Conservation (phyloP, 108 stramenopile species). For the Skeletonema menzelii region DNA sequence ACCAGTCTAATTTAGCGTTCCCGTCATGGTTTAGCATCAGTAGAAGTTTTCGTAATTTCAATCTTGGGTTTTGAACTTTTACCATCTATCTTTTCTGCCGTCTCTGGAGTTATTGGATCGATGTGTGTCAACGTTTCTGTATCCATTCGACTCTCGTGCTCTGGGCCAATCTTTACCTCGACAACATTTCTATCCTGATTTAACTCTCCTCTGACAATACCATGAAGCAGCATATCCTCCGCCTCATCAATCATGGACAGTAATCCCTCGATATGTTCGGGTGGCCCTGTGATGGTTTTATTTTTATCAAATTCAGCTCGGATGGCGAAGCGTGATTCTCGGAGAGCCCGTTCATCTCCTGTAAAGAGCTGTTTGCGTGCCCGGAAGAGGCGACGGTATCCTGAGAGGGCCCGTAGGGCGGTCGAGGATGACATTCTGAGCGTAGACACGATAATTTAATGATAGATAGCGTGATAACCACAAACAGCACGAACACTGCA, state of each 20-base stretch:
- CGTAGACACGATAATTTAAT: neutral
- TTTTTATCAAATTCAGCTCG: conserved; percentile 74
- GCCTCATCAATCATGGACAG: conserved; percentile 85
- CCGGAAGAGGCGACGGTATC: conserved; percentile 78
- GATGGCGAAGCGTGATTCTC: conserved; percentile 68
- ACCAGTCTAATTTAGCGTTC: neutral
- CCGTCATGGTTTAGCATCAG: neutral
- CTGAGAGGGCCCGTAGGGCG: conserved; percentile 58
- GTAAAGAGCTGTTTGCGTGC: conserved; percentile 72
- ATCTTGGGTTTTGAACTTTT: conserved; percentile 13
- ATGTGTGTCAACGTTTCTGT: conserved; percentile 60
- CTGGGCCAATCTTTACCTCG: conserved; percentile 75
- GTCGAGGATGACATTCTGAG: conserved; percentile 26
- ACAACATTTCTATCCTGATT: conserved; percentile 57
- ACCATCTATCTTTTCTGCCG: conserved; percentile 41
- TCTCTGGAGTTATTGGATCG: conserved; percentile 77
- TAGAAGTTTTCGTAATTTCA: conserved; percentile 29
- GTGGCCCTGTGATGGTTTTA: conserved; percentile 45
- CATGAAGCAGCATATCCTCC: conserved; percentile 79
- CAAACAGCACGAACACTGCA: too few relatives aligned
- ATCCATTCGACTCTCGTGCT: conserved; percentile 60
- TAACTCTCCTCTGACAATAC: conserved; percentile 76
- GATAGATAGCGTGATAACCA: too few relatives aligned
- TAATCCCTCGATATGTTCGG: conserved; percentile 65
- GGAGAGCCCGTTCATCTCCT: conserved; percentile 67